Percentiles rank a stretch among this genome's conserved stretches.
phyloP scores from a whole-genome alignment of 148 eudicot genomes.

The Gaultheria prostrata region DNA sequence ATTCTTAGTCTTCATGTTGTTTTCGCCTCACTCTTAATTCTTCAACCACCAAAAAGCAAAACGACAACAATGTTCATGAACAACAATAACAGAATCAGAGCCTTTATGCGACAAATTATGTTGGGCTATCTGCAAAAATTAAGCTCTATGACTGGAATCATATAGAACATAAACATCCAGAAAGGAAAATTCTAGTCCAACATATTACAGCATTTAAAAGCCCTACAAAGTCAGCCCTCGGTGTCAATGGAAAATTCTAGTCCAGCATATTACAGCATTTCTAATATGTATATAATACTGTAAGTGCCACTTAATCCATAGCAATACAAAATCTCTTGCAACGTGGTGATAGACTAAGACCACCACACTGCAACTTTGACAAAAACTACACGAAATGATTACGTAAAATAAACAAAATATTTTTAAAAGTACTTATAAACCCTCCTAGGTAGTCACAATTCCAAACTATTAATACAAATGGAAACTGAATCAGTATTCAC shows the following conservation, averaged over 20 bases:
- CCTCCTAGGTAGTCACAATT: neutral
- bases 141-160: neutral
- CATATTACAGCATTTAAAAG: neutral
- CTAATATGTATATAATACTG: neutral
- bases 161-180: neutral
- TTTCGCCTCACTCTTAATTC: slow-evolving; percentile 24
- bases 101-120: neutral
- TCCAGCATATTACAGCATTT: neutral
- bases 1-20: slow-evolving; percentile 38
- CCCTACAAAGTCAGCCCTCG: too few species aligned
- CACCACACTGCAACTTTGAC: neutral
- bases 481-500: neutral
- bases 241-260: neutral
- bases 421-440: neutral
- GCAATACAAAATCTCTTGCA: neutral
- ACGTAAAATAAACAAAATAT: neutral
- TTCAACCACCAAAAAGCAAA: slow-evolving; percentile 26
- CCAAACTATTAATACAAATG: neutral
- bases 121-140: neutral
- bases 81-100: neutral
- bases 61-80: neutral
- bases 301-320: neutral
- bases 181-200: neutral
- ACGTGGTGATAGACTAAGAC: neutral
- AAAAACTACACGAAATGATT: neutral